phyloP scores from a whole-genome alignment of 2,329 filamentous ascomycete genomes.

The Tolypocladium album region DNA sequence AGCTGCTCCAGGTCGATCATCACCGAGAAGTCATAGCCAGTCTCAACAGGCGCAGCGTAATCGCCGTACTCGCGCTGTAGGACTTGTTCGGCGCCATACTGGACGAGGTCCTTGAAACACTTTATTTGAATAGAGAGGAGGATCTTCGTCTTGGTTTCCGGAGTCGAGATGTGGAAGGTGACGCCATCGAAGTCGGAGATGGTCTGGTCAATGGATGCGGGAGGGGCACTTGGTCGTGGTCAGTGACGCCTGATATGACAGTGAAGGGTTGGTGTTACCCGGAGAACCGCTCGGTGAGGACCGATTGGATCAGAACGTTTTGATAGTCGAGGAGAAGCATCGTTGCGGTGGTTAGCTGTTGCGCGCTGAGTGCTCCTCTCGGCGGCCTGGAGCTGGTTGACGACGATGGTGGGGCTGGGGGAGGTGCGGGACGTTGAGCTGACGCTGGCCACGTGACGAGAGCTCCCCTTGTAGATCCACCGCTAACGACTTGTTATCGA shows the following conservation, averaged over 20 bases:
- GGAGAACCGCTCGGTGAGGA: conserved; percentile 89
- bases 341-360: conserved; percentile 22
- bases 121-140: conserved; percentile 89
- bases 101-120: conserved; percentile 85
- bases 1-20: conserved; percentile 80
- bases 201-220: conserved; percentile 89
- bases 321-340: conserved; percentile 98
- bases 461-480: not conserved
- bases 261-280: conserved; percentile 40
- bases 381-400: conserved; percentile 22
- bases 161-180: conserved; percentile 96
- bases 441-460: conserved; percentile 21
- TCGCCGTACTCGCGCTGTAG: conserved; percentile 89
- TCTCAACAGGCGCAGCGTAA: conserved; percentile 79
- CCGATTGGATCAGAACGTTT: conserved; percentile 93
- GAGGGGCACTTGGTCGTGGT: conserved; percentile 56
- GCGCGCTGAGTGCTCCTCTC: conserved; percentile 15
- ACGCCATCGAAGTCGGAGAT: conserved; percentile 99
- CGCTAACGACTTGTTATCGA: conserved; percentile 16
- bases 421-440: conserved; percentile 16
- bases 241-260: conserved; percentile 12
- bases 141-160: conserved; percentile 87
- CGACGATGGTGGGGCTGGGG: conserved; percentile 28
- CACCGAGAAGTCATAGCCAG: conserved; percentile 93
- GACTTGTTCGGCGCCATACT: conserved; percentile 86